Evolutionary conservation across 169 alveolate species (phyloP).

Genomic region (Plasmodium gaboni): DNA sequence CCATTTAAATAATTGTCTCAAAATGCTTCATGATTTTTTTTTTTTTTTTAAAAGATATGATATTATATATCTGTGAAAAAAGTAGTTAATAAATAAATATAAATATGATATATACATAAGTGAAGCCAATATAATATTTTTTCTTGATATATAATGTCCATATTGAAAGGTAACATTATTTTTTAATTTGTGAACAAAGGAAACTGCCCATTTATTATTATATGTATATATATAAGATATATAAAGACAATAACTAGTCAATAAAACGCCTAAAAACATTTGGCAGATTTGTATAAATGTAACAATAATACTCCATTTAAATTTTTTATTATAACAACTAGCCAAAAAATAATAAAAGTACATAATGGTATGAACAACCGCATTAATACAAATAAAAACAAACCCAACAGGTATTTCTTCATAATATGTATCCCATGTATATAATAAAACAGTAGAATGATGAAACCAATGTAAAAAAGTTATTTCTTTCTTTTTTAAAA

Average conservation of each 20-base stretch:
- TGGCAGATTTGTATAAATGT: conserved; percentile 86
- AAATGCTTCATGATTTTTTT: not conserved
- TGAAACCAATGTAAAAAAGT: conserved; percentile 90
- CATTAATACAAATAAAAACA: conserved; percentile 84
- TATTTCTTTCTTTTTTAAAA: conserved; percentile 82
- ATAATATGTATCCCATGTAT: conserved; percentile 90
- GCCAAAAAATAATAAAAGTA: conserved; percentile 87
- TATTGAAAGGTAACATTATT: conserved; percentile 53
- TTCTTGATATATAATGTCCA: conserved; percentile 75
- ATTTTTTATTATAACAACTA: conserved; percentile 79
- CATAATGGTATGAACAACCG: conserved; percentile 89
- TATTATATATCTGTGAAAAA: conserved; percentile 56
- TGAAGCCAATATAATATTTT: conserved; percentile 73
- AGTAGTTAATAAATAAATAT: conserved; percentile 72
- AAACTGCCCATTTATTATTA: conserved; percentile 45
- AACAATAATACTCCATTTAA: conserved; percentile 85
- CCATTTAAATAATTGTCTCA: not conserved
- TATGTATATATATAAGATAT: conserved; percentile 46
- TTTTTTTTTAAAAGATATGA: not conserved
- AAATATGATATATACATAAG: conserved; percentile 80
- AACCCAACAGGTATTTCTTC: conserved; percentile 89
- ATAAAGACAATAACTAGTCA: conserved; percentile 63
- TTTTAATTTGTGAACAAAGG: conserved; percentile 4
- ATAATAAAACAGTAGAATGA: conserved; percentile 89
- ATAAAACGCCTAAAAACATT: conserved; percentile 83